Base-by-base conservation (phyloP, 495 filamentous ascomycete genomes). In the Penicillium maclennaniae region DNA sequence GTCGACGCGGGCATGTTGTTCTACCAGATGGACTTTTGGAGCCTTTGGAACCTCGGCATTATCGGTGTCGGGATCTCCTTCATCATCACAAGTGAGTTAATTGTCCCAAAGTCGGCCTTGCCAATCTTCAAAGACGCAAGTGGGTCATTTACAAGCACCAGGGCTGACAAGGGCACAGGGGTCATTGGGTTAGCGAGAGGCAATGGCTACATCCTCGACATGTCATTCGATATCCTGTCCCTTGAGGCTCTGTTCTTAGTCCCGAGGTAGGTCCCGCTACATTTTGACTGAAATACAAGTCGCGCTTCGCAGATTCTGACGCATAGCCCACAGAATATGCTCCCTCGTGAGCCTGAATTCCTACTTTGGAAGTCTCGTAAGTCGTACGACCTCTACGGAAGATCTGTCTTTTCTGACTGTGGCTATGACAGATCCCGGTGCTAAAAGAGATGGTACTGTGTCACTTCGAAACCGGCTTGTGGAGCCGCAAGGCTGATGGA, bases 231-330 rank as follows among this genome's bases (percentile, higher is more conserved):
- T 62, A 85, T 97, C 47, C 73, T 97, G 9, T 87, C 89, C 0
- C 73, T 97, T 28, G 90, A 95, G 72, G 92, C 91, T 6, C 73
- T 97, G 15, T 90, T 97, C 61, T 81, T 97, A 61, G 87, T 96
- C 27, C 92, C 92, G 26, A 80, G 90, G 74, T 76, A 69, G 61
- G 65, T 52, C 51, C 34, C 19, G 21, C 39, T 51, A 12, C 10
- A 38, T 53, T 51, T 16, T 23, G 48, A 25, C 31, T 12, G 31
- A 12, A 2, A 23, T 23, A 5, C 23, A 23, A 23, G 14, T 12
- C 14, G 31, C 27, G 9, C 4, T 12, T 34, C 31, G 31, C 3
- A 4, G 43, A 17, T 26, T 34, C 62, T 63, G 51, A 61, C 43
- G 47, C 48, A 49, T 31, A 25, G 50, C n/a, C 49, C 51, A 60